Conservation (phyloP, 2,329 filamentous ascomycete species). For the Orbilia blumenaviensis region DNA sequence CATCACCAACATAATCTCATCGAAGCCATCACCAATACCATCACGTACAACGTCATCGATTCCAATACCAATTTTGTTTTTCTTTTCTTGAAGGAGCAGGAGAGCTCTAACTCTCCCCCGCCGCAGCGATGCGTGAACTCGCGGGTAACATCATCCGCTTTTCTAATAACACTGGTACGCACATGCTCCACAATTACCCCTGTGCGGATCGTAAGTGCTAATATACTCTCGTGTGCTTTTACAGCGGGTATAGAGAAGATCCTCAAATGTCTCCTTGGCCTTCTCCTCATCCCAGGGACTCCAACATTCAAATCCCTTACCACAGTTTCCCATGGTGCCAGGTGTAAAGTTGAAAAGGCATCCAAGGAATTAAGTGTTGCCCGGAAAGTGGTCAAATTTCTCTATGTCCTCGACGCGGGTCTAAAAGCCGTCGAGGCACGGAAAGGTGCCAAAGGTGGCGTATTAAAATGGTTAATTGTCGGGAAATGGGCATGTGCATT, state of each 20-base stretch:
- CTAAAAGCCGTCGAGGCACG: conserved; percentile 46
- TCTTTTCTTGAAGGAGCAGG: neutral
- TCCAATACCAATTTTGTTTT: neutral
- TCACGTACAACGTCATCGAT: neutral
- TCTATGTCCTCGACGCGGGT: conserved; percentile 47
- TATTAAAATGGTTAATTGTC: conserved; percentile 51
- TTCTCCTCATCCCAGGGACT: conserved; percentile 38
- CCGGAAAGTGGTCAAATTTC: conserved; percentile 49
- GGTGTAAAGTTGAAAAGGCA: conserved; percentile 30
- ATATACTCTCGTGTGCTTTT: neutral
- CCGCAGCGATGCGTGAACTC: conserved; percentile 35
- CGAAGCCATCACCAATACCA: neutral
- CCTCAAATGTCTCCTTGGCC: conserved; percentile 46
- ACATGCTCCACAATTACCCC: neutral
- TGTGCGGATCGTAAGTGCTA: neutral
- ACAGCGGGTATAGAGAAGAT: conserved; percentile 53
- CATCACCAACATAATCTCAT: neutral
- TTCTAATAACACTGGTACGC: conserved; percentile 52
- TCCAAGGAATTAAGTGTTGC: conserved; percentile 37
- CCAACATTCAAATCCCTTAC: conserved; percentile 8
- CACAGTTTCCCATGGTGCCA: conserved; percentile 12
- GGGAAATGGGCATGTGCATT: conserved; percentile 51
- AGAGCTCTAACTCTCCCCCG: conserved; percentile 22
- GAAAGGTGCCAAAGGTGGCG: conserved; percentile 32
- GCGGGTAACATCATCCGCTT: conserved; percentile 52